phyloP scores from a whole-genome alignment of 139 green algal genomes.

The Chlamydomonas incerta region DNA sequence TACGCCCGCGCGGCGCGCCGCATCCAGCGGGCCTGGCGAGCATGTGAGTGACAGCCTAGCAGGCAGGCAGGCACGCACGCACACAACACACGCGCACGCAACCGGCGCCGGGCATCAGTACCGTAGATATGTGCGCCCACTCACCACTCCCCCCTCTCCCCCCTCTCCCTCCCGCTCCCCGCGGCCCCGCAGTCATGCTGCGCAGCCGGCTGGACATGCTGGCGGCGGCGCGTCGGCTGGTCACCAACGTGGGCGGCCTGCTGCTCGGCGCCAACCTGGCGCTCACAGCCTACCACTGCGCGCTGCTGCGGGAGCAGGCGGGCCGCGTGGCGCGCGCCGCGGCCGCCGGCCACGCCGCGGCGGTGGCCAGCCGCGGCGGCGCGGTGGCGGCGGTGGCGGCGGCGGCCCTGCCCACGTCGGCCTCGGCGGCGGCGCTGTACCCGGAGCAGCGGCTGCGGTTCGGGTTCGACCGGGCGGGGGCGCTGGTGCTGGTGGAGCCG shows the following conservation, averaged over 20 bases:
- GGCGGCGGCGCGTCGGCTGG: not conserved
- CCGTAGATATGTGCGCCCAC: too few species aligned
- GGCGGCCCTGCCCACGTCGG: too few species aligned
- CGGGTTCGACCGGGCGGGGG: slow-evolving; percentile 2
- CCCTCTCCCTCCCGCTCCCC: not conserved
- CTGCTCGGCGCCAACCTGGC: slow-evolving; percentile 39
- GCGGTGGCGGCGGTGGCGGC: too few species aligned
- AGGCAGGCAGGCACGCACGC: too few species aligned
- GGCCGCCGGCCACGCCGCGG: too few species aligned
- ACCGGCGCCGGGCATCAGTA: too few species aligned
- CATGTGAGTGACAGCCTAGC: too few species aligned
- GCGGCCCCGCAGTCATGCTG: slow-evolving; percentile 7
- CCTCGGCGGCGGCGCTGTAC: not conserved
- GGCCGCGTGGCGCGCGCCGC: too few species aligned
- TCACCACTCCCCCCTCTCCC: not conserved
- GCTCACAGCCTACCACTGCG: slow-evolving; percentile 18
- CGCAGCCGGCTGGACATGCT: slow-evolving; percentile 29
- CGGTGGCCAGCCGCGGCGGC: too few species aligned
- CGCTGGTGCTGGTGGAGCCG: slow-evolving; percentile 22
- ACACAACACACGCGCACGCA: too few species aligned
- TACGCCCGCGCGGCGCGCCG: not conserved
- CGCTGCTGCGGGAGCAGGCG: slow-evolving; percentile 8
- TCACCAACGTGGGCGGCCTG: slow-evolving; percentile 3
- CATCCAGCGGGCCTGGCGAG: slow-evolving; percentile 17
- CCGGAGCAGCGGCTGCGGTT: slow-evolving; percentile 38